Evolutionary conservation across 495 filamentous ascomycete species (phyloP).

Genomic region (Pyrenopolyporus hunteri): DNA sequence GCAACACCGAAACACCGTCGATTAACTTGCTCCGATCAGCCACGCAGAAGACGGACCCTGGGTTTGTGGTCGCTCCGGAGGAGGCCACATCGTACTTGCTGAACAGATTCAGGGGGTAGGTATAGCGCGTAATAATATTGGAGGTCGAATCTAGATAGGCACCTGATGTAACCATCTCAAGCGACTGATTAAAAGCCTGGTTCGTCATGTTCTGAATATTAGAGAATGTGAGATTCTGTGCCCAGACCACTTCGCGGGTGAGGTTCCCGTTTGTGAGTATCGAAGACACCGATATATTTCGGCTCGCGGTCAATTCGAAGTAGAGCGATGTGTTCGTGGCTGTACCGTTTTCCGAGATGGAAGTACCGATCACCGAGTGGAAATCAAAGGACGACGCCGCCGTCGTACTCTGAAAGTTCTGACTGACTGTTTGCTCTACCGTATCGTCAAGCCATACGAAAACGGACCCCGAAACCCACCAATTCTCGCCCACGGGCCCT

Average conservation of each 20-base stretch:
- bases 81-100: constrained; percentile 37
- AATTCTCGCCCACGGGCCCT: constrained; percentile 67
- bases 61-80: constrained; percentile 35
- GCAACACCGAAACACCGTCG: constrained; percentile 28
- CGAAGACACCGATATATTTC: constrained; percentile 62
- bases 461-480: constrained; percentile 84
- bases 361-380: constrained; percentile 45
- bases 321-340: constrained; percentile 66
- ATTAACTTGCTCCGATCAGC: constrained; percentile 36
- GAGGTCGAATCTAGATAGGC: constrained; percentile 55
- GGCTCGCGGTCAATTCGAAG: constrained; percentile 64
- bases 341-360: constrained; percentile 50
- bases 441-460: constrained; percentile 71
- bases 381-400: constrained; percentile 44
- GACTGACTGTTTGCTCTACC: constrained; percentile 58
- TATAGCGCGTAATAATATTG: constrained; percentile 41
- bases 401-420: constrained; percentile 22
- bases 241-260: constrained; percentile 56
- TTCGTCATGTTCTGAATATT: constrained; percentile 66
- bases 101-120: constrained; percentile 40
- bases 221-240: constrained; percentile 62
- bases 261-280: constrained; percentile 54
- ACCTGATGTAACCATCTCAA: constrained; percentile 67
- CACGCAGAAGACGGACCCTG: constrained; percentile 36
- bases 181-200: constrained; percentile 66